phyloP scores from a whole-genome alignment of 805 yeast genomes.

The Wickerhamiella allomyrinae region DNA sequence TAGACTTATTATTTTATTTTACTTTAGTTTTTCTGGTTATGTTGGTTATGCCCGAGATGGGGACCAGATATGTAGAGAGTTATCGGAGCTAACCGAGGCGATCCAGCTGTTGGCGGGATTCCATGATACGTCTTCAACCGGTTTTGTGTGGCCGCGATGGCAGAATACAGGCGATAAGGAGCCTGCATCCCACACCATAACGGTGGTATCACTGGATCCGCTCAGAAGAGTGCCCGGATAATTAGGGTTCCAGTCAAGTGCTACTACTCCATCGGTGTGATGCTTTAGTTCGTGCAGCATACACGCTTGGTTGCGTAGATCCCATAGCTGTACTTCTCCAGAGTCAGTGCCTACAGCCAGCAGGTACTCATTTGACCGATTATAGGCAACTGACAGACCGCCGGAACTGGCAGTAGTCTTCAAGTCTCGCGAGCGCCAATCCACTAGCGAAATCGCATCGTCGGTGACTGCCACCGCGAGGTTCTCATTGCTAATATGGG shows the following conservation, averaged over 20 bases:
- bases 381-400: slow-evolving; percentile 36
- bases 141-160: slow-evolving; percentile 81
- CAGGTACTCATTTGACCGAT: slow-evolving; percentile 39
- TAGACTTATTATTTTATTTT: background rate
- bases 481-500: slow-evolving; percentile 49
- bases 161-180: slow-evolving; percentile 31
- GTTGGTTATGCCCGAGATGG: too few species aligned
- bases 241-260: slow-evolving; percentile 60
- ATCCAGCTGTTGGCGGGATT: slow-evolving; percentile 55
- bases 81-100: slow-evolving; percentile 72
- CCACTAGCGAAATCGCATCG: slow-evolving; percentile 19
- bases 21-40: too few species aligned
- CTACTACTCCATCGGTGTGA: slow-evolving; percentile 45
- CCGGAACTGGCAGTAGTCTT: slow-evolving; percentile 31
- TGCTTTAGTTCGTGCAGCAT: slow-evolving; percentile 23
- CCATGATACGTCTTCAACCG: slow-evolving; percentile 78
- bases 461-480: slow-evolving; percentile 59
- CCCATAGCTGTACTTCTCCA: slow-evolving; percentile 51
- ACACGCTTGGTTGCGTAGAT: slow-evolving; percentile 36
- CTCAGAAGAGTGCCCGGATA: slow-evolving; percentile 42
- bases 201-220: slow-evolving; percentile 49
- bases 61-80: slow-evolving; percentile 75
- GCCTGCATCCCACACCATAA: slow-evolving; percentile 18
- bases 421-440: slow-evolving; percentile 2
- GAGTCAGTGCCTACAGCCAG: slow-evolving; percentile 53